Evolutionary conservation across 805 yeast species (phyloP).

Genomic region (Pichia paraexigua): DNA sequence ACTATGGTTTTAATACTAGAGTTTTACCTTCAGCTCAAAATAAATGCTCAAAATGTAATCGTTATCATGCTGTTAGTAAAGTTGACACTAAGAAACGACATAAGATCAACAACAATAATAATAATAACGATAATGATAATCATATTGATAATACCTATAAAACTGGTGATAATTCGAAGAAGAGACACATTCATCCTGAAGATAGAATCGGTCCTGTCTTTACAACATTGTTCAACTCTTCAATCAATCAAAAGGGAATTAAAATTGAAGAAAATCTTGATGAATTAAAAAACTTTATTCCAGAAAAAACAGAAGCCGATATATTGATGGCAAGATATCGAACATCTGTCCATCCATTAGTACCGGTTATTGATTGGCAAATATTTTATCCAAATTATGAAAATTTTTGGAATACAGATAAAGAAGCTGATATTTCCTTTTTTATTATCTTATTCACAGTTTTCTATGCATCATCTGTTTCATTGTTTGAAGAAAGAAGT

Average conservation of each 20-base stretch:
- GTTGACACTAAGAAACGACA: too few species aligned
- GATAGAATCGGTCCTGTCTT: slow-evolving; percentile 17
- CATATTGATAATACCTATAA: neutral
- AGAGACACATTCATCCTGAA: slow-evolving; percentile 4
- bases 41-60: neutral
- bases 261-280: slow-evolving; percentile 20
- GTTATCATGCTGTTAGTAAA: neutral
- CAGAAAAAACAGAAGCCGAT: slow-evolving; percentile 37
- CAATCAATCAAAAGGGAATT: slow-evolving; percentile 9
- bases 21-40: neutral
- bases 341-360: slow-evolving; percentile 46
- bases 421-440: slow-evolving; percentile 34
- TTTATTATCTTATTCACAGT: slow-evolving; percentile 45
- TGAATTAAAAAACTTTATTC: slow-evolving; percentile 35
- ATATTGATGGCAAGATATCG: slow-evolving; percentile 41
- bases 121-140: too few species aligned
- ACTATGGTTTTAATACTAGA: neutral
- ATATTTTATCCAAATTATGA: slow-evolving; percentile 41
- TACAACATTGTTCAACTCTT: slow-evolving; percentile 22
- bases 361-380: slow-evolving; percentile 42
- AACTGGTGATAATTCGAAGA: slow-evolving; percentile 3
- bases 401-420: slow-evolving; percentile 36
- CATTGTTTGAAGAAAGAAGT: slow-evolving; percentile 52
- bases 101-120: too few species aligned
- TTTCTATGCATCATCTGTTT: slow-evolving; percentile 49